Evolutionary conservation across 352 stramenopile genomes (phyloP).

Genomic region (Pythium pectinolyticum): DNA sequence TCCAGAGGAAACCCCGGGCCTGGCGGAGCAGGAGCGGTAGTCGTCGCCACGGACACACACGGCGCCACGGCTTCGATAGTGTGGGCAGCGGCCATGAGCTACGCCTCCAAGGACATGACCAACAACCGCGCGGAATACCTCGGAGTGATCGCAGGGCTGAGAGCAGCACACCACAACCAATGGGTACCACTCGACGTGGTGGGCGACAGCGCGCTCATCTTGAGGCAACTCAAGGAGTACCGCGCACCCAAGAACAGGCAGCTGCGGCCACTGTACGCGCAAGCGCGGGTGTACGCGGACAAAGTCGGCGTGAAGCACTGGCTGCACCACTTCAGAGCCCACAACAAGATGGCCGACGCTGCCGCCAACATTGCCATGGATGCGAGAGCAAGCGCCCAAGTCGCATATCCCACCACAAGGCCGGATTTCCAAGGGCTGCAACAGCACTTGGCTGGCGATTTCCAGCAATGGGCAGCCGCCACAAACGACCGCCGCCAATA

Average conservation of each 20-base stretch:
- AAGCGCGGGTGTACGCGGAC: not conserved
- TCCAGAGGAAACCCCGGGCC: constrained; percentile 9
- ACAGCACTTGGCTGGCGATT: not conserved
- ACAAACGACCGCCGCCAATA: not conserved
- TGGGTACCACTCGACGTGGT: not conserved
- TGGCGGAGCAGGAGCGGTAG: not conserved
- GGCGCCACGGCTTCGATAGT: not conserved
- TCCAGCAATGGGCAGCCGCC: not conserved
- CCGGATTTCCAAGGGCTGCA: not conserved
- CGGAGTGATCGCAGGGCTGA: not conserved
- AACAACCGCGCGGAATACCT: constrained; percentile 22
- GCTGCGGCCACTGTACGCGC: constrained; percentile 2
- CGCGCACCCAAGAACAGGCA: not conserved
- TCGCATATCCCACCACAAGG: not conserved
- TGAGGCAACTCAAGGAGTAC: not conserved
- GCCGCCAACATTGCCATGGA: constrained; percentile 10
- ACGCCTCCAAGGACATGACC: not conserved
- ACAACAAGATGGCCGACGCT: constrained; percentile 25
- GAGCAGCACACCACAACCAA: not conserved
- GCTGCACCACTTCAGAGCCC: constrained; percentile 13
- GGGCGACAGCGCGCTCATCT: constrained; percentile 13
- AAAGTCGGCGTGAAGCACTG: not conserved
- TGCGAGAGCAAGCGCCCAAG: not conserved
- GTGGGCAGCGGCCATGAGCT: constrained; percentile 14
- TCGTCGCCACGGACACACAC: not conserved